Base-by-base conservation (phyloP, 495 filamentous ascomycete species). In the Staphylotrichum tortipilum region DNA sequence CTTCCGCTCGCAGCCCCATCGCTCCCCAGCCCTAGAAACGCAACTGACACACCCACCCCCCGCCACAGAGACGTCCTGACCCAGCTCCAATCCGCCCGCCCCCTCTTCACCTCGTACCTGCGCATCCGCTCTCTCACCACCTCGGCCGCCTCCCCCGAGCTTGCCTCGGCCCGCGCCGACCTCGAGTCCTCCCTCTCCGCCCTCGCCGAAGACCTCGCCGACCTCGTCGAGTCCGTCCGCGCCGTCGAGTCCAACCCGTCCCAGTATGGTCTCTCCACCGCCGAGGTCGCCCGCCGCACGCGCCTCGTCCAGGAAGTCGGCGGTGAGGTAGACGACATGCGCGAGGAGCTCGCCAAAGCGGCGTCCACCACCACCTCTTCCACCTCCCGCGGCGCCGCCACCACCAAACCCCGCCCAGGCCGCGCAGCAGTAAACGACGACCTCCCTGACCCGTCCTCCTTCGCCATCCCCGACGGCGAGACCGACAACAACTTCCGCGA, bases 71-170 rank as follows among this genome's bases (percentile, higher is more conserved):
- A 98, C 65, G 87, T 96, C 57, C 81, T 92, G 41, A 71, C 82
- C 46, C 83, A 88, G 40, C 82, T 98, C 35, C 78, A 83, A 59
- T 78, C 76, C 38, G 85, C 86, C 51, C 83, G 90, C 11, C 79
- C 88, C 26, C 83, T 94, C 49, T 95, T 95, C 76, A 82, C 85
- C 54, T 95, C 89, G 34, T 97, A 94, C 76, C 82, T 94, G 34
- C 92, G 92, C 63, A 97, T 98, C 71, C 88, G 89, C 59, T 88
- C 89, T 15, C 80, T 94, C 14, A 76, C 84, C 50, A 64, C 56
- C 18, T 56, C 60, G 22, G 55, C 71, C 26, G 59, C 70, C 38
- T 88, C 86, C 47, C 94, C 90, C 24, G 94, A 98, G 65, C 84
- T 97, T 31, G 70, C 79, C 41, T 85, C 94, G 64, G 81, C 94